Percentiles rank a stretch among this genome's conserved stretches.
Conservation (phyloP, 1,284 basidiomycete species). For the Porodaedalea pini region DNA sequence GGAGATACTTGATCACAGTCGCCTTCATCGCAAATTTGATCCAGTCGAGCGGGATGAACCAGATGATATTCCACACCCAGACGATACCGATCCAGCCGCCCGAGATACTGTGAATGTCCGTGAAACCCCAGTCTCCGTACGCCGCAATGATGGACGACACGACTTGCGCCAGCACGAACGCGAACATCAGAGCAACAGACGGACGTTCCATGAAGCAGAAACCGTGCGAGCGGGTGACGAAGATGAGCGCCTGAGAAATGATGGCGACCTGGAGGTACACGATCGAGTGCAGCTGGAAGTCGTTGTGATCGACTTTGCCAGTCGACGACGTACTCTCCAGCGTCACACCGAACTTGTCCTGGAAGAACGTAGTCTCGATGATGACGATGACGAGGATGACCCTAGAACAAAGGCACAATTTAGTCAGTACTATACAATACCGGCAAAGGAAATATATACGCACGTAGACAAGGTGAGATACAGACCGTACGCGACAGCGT, state of each 20-base stretch:
- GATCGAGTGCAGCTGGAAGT: slow-evolving; percentile 74
- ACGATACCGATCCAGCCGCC: slow-evolving; percentile 97
- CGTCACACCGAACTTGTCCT: slow-evolving; percentile 76
- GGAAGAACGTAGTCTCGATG: slow-evolving; percentile 88
- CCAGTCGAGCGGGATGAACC: slow-evolving; percentile 92
- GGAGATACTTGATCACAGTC: slow-evolving; percentile 82
- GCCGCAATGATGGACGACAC: slow-evolving; percentile 94
- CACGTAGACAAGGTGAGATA: slow-evolving; percentile 90
- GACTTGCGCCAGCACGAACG: slow-evolving; percentile 91
- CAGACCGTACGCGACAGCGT: slow-evolving; percentile 91
- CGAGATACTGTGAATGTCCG: slow-evolving; percentile 69
- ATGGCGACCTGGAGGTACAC: slow-evolving; percentile 93
- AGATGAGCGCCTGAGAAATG: slow-evolving; percentile 97
- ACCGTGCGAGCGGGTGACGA: slow-evolving; percentile 92
- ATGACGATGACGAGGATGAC: slow-evolving; percentile 82
- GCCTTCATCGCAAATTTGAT: slow-evolving; percentile 97
- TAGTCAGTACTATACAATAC: slow-evolving; percentile 1
- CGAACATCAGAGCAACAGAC: slow-evolving; percentile 82
- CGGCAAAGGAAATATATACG: slow-evolving; percentile 28
- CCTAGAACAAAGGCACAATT: slow-evolving; percentile 36
- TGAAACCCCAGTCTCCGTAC: slow-evolving; percentile 91
- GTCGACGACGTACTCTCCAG: slow-evolving; percentile 39
- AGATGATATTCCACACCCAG: slow-evolving; percentile 95
- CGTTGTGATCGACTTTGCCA: slow-evolving; percentile 60
- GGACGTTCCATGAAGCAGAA: slow-evolving; percentile 99